A percentile compares a stretch with the other conserved stretches of the same genome.
Evolutionary conservation across 2,329 filamentous ascomycete genomes (phyloP).

Genomic region (Daldinia sp.): DNA sequence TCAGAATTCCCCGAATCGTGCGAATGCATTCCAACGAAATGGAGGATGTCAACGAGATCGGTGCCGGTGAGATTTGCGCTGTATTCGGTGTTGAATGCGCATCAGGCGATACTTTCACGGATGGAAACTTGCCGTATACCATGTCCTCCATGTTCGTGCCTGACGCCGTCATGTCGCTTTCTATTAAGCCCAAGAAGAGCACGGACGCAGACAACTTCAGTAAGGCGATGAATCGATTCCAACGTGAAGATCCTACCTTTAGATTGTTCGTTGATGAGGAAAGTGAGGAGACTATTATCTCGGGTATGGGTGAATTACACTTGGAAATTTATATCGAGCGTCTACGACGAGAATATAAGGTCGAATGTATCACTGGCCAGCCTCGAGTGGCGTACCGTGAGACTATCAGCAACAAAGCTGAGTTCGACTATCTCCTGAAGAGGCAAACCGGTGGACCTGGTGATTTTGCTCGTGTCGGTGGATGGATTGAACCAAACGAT

Average conservation of each 20-base stretch:
- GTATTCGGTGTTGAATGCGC: slow-evolving; percentile 98
- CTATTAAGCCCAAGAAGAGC: slow-evolving; percentile 94
- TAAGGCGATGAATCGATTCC: slow-evolving; percentile 99
- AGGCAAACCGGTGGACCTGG: slow-evolving; percentile 96
- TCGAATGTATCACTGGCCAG: slow-evolving; percentile 94
- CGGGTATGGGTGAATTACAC: slow-evolving; percentile 97
- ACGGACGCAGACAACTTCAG: slow-evolving; percentile 95
- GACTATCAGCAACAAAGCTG: slow-evolving; percentile 82
- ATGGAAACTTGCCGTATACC: slow-evolving; percentile 89
- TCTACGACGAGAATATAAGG: slow-evolving; percentile 95
- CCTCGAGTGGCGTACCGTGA: slow-evolving; percentile 98
- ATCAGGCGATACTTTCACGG: slow-evolving; percentile 97
- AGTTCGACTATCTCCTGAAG: slow-evolving; percentile 94
- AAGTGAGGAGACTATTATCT: slow-evolving; percentile 96
- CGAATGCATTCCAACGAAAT: slow-evolving; percentile 99
- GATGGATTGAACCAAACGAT: slow-evolving; percentile 89
- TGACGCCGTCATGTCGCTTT: slow-evolving; percentile 97
- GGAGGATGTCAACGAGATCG: slow-evolving; percentile 94
- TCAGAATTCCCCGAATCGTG: slow-evolving; percentile 96
- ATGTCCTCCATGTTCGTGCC: slow-evolving; percentile 99
- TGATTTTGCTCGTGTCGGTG: slow-evolving; percentile 92
- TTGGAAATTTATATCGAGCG: slow-evolving; percentile 98
- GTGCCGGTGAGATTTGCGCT: slow-evolving; percentile 96
- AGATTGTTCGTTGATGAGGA: slow-evolving; percentile 92
- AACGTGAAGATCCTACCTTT: slow-evolving; percentile 98